These are phyloP conservation scores for Emericellopsis atlantica DNA, from an alignment of 2,329 filamentous ascomycete species.

Conservation along the genomic window DNA sequence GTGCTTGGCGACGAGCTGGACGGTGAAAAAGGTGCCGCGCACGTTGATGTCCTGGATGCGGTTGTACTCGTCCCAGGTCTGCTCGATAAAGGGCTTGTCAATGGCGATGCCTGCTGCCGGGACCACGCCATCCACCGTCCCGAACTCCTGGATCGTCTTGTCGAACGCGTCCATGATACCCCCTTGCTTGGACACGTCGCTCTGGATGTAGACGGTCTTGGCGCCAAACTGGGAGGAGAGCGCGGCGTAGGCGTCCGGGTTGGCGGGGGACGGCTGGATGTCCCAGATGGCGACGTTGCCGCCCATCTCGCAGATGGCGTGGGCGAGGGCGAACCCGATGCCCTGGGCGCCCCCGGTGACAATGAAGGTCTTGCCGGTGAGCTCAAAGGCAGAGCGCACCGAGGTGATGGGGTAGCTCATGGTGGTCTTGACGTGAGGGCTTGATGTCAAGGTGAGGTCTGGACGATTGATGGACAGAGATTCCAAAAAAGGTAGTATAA, in stretches of 20 bases:
- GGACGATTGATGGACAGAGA: too few species aligned
- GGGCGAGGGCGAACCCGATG: conserved; percentile 22
- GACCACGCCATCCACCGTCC: conserved; percentile 15
- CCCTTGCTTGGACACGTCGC: conserved; percentile 15
- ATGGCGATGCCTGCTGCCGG: conserved; percentile 25
- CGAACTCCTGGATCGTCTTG: conserved; percentile 10
- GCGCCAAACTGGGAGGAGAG: conserved; percentile 6
- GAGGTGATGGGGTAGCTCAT: conserved; percentile 7
- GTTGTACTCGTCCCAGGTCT: conserved; percentile 27
- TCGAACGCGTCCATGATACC: conserved; percentile 13
- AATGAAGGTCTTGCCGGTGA: conserved; percentile 20
- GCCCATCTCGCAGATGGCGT: conserved; percentile 25
- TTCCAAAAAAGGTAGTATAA: too few species aligned
- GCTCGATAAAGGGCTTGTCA: conserved; percentile 29
- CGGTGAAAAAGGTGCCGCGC: conserved; percentile 26
- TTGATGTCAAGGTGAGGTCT: too few species aligned
- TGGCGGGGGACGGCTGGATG: conserved; percentile 15
- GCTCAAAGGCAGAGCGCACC: conserved; percentile 18
- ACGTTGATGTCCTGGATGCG: conserved; percentile 28
- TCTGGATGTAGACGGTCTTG: conserved; percentile 15
- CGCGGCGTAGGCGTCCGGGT: conserved; percentile 5
- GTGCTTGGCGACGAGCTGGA: conserved; percentile 23
- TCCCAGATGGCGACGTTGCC: conserved; percentile 25
- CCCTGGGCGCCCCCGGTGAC: conserved; percentile 25
- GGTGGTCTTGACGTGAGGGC: background rate